phyloP scores from a whole-genome alignment of 1,139 yeast genomes.

The Blastobotrys niveus region DNA sequence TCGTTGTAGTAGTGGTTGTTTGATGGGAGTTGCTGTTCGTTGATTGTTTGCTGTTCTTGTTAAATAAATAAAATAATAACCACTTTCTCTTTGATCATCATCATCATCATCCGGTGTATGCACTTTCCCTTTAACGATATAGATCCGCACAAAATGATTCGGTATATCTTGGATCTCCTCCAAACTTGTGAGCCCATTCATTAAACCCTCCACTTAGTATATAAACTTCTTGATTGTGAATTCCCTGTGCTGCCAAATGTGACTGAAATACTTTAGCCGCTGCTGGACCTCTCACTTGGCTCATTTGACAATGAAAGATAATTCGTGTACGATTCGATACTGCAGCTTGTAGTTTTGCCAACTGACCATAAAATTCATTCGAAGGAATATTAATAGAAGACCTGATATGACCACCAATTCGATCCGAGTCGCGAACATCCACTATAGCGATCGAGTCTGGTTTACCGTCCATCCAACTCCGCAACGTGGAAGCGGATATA shows the following conservation, averaged over 20 bases:
- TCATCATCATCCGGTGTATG: too few relatives aligned
- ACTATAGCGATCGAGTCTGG: slow-evolving; percentile 47
- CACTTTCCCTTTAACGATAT: slow-evolving; percentile 14
- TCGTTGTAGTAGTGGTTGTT: too few relatives aligned
- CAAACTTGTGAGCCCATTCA: slow-evolving; percentile 73
- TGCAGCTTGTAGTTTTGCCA: slow-evolving; percentile 42
- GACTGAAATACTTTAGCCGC: slow-evolving; percentile 58
- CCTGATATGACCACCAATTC: slow-evolving; percentile 67
- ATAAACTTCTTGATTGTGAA: slow-evolving; percentile 50
- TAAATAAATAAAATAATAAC: too few relatives aligned
- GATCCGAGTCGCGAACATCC: slow-evolving; percentile 85
- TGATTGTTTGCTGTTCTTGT: too few relatives aligned
- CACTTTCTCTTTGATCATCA: too few relatives aligned
- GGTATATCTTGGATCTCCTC: slow-evolving; percentile 59
- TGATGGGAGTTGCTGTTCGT: too few relatives aligned
- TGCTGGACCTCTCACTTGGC: slow-evolving; percentile 92
- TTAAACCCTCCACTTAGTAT: slow-evolving; percentile 80
- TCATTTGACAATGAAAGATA: slow-evolving; percentile 84
- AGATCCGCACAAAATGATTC: slow-evolving; percentile 38
- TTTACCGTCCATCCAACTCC: slow-evolving; percentile 27
- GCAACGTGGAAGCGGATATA: slow-evolving; percentile 24
- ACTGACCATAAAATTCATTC: slow-evolving; percentile 39
- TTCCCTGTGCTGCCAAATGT: slow-evolving; percentile 39
- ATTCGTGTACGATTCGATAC: slow-evolving; percentile 46
- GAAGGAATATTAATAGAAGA: slow-evolving; percentile 61